Evolutionary conservation across 345 rosid species (phyloP), one percentile per base, ranked within the genome.

Genomic region (Clarkia xantiana): DNA sequence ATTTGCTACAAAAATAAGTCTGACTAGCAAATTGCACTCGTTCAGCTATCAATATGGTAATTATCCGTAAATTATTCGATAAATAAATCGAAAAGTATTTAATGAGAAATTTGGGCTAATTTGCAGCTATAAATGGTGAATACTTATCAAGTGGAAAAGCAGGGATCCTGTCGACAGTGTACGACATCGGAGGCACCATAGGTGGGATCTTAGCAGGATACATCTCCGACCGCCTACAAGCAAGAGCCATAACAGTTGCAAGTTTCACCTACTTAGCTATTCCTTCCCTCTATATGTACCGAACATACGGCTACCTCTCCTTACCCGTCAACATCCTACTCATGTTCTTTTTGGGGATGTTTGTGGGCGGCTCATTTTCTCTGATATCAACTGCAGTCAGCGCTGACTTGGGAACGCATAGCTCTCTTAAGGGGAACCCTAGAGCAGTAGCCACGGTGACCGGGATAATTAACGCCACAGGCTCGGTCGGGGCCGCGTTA

Each of bases 171-270:
- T 90, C 97, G 18, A 90, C 97, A 16, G 40, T 86, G 58, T 90
- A 86, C 13, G 97, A 90, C 51, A 68, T 86, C 5, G 97, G 97
- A 69, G 97, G 97, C 3, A 93, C 83, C 36, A 50, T 90, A 7
- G 97, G 97, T 14, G 97, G 97, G 40, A 83, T 90, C 45, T 63
- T 86, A 64, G 97, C 97, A 0, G 97, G 97, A 40, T 81, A 82
- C 57, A 86, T 90, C 56, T 86, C 97, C 1, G 97, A 90, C 54
- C 61, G 69, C 7, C 67, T 86, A 9, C 71, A 73, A 53, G 97
- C 95, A 19, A 72, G 94, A 61, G 97, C 97, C 5, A 81, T 90
- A 23, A 90, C 97, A 10, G 94, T 91, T 14, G 94, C 95, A 10
- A 79, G 84, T 59, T 90, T 90, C 65, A 83, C 75, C 90, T 90